Evolutionary conservation across 2,329 filamentous ascomycete species (phyloP).

Genomic region (Ophiocordyceps camponoti-saundersi): DNA sequence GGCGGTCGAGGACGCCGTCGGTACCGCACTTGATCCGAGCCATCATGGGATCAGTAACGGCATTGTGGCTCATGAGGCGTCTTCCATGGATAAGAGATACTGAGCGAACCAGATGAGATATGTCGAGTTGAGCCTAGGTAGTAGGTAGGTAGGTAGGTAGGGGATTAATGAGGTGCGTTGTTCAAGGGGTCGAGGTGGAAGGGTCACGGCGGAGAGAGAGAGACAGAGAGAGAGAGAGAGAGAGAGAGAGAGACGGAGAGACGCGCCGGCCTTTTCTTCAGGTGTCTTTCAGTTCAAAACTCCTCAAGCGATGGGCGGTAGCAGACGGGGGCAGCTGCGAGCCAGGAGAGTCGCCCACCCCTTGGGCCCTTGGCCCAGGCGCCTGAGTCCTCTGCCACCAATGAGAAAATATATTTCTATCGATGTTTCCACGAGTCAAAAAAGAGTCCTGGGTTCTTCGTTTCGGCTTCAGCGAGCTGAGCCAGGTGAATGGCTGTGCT

Average conservation of each 20-base stretch:
- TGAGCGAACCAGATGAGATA: not conserved
- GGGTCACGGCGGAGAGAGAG: not conserved
- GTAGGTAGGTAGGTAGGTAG: too few relatives aligned
- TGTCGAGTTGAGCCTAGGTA: not conserved
- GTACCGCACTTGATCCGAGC: conserved; percentile 25
- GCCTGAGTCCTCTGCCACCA: not conserved
- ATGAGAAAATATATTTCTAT: not conserved
- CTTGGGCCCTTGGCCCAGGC: not conserved
- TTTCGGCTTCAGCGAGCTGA: too few relatives aligned
- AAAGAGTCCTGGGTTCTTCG: too few relatives aligned
- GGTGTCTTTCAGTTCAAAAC: not conserved
- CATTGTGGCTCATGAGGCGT: conserved; percentile 10
- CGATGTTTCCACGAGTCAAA: not conserved
- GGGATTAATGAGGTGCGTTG: conserved; percentile 1
- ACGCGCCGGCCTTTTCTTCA: not conserved
- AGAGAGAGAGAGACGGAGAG: too few relatives aligned
- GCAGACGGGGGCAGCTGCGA: not conserved
- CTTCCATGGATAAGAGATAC: conserved; percentile 1
- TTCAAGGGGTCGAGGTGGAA: not conserved
- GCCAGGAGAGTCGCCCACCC: not conserved
- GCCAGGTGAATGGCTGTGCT: too few relatives aligned
- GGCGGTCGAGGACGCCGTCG: conserved; percentile 24
- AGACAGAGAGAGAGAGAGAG: too few relatives aligned
- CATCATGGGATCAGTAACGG: conserved; percentile 22
- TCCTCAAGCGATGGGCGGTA: not conserved